These are phyloP conservation scores for Mycena sp. DNA, from an alignment of 1,284 basidiomycete genomes.

Conservation along the genomic window DNA sequence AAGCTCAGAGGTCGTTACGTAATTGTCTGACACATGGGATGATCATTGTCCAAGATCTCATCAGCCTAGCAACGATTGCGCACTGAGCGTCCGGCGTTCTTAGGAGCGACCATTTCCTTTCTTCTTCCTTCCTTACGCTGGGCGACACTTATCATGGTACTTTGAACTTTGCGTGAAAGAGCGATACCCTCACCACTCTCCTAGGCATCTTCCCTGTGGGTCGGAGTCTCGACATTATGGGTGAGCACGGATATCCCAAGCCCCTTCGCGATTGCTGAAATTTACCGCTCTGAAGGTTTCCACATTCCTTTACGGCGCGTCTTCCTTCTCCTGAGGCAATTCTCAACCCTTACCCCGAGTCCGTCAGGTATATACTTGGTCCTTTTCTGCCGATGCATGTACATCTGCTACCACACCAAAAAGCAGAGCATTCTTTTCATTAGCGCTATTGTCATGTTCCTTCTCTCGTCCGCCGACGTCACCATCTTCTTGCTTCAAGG, in stretches of 20 bases:
- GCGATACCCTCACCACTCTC: background rate
- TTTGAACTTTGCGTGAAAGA: too few relatives aligned
- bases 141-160: too few relatives aligned
- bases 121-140: too few relatives aligned
- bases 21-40: too few relatives aligned
- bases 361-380: slow-evolving; percentile 26
- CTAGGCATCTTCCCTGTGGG: slow-evolving; percentile 27
- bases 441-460: slow-evolving; percentile 28
- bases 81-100: too few relatives aligned
- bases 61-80: too few relatives aligned
- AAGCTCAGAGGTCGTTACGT: too few relatives aligned
- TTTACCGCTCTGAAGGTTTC: slow-evolving; percentile 16
- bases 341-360: background rate
- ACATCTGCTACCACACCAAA: slow-evolving; percentile 16
- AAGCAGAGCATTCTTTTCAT: slow-evolving; percentile 4
- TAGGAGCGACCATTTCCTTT: too few relatives aligned
- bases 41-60: too few relatives aligned
- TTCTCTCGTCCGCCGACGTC: slow-evolving; percentile 18
- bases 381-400: slow-evolving; percentile 29
- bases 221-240: slow-evolving; percentile 29
- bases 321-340: background rate
- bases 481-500: slow-evolving; percentile 25
- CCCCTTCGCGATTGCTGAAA: too few relatives aligned
- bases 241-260: background rate
- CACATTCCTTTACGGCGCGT: slow-evolving; percentile 30